phyloP scores from a whole-genome alignment of 208 protist genomes.

The Acanthamoeba castellanii region DNA sequence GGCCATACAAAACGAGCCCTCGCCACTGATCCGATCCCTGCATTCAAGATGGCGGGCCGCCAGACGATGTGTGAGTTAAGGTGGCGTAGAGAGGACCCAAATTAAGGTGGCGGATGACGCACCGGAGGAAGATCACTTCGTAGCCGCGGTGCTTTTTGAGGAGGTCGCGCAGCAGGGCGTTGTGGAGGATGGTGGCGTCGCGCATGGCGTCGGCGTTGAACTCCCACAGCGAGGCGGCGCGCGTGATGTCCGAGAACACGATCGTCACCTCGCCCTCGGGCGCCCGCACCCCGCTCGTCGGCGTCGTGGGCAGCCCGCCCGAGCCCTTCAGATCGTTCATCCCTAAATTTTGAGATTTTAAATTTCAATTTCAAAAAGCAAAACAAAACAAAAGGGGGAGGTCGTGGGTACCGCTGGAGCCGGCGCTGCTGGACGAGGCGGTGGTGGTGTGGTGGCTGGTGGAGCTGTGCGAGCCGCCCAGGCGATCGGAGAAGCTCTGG shows the following conservation, averaged over 20 bases:
- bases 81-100: neutral
- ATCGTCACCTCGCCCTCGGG: constrained; percentile 21
- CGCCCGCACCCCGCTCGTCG: neutral
- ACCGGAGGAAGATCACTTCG: constrained; percentile 34
- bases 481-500: neutral
- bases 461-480: neutral
- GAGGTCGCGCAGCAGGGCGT: neutral
- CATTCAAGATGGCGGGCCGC: neutral
- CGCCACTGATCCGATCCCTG: constrained; percentile 6
- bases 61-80: neutral
- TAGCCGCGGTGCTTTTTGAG: constrained; percentile 41
- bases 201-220: constrained; percentile 14
- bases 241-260: constrained; percentile 27
- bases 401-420: neutral
- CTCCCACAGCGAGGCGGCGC: neutral
- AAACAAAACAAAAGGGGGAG: too few species aligned
- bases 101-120: neutral
- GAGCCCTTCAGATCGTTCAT: neutral
- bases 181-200: constrained; percentile 47
- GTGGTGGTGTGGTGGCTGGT: neutral
- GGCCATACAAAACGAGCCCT: constrained; percentile 69
- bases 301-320: neutral
- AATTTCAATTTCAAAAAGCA: too few species aligned
- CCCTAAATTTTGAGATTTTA: too few species aligned
- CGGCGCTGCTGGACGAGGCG: neutral